These are phyloP conservation scores for Lactarius sp. DNA, from an alignment of 768 basidiomycete genomes.

Conservation along the genomic window DNA sequence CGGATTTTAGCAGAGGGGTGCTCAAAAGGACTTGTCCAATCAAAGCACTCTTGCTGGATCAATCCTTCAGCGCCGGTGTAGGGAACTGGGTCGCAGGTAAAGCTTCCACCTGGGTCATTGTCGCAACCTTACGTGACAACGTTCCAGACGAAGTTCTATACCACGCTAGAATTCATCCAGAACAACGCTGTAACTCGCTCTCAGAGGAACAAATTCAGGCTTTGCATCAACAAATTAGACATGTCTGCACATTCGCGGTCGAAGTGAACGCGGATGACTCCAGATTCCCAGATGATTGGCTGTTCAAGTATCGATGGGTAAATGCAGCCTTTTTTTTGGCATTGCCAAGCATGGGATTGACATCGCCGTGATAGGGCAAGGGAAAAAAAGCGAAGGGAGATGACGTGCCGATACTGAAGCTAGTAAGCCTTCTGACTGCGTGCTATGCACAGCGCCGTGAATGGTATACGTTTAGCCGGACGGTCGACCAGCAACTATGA, in stretches of 20 bases:
- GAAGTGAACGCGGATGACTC: conserved; percentile 63
- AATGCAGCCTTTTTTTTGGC: conserved; percentile 7
- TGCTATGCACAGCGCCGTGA: background rate
- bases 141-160: conserved; percentile 64
- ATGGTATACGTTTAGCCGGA: conserved; percentile 44
- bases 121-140: background rate
- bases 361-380: conserved; percentile 42
- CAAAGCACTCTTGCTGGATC: conserved; percentile 73
- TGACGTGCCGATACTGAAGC: conserved; percentile 32
- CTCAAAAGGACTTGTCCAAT: conserved; percentile 57
- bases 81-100: conserved; percentile 80
- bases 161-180: conserved; percentile 68
- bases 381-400: conserved; percentile 46
- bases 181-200: conserved; percentile 56
- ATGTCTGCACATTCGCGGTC: conserved; percentile 59
- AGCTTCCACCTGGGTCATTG: background rate
- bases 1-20: conserved; percentile 45
- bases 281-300: conserved; percentile 63
- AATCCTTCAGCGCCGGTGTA: conserved; percentile 75
- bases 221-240: conserved; percentile 47
- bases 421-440: conserved; percentile 36
- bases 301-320: conserved; percentile 69
- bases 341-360: background rate
- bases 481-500: conserved; percentile 65
- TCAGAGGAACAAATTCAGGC: conserved; percentile 43